Conservation (phyloP, 495 filamentous ascomycete genomes). For the Neurospora sp. region DNA sequence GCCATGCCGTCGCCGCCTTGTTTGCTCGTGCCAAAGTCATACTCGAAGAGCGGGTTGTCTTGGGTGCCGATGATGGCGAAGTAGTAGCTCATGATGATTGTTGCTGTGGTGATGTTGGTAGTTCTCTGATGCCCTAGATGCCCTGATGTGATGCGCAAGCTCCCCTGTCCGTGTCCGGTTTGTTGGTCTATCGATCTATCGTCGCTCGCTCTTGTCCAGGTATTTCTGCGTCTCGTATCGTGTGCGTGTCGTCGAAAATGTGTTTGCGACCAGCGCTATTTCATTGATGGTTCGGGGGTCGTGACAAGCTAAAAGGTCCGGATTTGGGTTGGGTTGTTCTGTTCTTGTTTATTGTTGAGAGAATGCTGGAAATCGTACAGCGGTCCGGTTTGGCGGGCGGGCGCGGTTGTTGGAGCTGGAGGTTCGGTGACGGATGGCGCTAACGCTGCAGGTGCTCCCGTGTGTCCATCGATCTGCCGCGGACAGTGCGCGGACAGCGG, state of each 20-base stretch:
- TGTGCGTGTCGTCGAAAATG: background rate
- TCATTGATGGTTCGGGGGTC: background rate
- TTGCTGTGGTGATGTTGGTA: background rate
- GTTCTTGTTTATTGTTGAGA: background rate
- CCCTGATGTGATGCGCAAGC: background rate
- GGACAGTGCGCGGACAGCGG: background rate
- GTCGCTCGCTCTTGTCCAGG: background rate
- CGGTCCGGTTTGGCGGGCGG: background rate
- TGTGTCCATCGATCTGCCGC: background rate
- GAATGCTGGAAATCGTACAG: background rate
- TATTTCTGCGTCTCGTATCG: background rate
- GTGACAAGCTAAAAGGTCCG: background rate
- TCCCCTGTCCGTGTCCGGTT: background rate
- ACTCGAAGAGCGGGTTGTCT: conserved; percentile 90
- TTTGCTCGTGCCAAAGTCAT: conserved; percentile 93
- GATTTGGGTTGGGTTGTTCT: background rate
- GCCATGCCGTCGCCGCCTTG: conserved; percentile 84
- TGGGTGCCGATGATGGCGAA: conserved; percentile 90
- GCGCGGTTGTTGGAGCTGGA: background rate
- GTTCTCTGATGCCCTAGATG: background rate
- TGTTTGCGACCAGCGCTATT: background rate
- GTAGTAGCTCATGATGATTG: conserved; percentile 75
- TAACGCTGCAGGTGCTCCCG: background rate
- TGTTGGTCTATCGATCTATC: background rate
- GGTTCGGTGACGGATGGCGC: background rate